Conservation (phyloP, 192 early-diverging fungal species). For the Lobulomyces angularis region DNA sequence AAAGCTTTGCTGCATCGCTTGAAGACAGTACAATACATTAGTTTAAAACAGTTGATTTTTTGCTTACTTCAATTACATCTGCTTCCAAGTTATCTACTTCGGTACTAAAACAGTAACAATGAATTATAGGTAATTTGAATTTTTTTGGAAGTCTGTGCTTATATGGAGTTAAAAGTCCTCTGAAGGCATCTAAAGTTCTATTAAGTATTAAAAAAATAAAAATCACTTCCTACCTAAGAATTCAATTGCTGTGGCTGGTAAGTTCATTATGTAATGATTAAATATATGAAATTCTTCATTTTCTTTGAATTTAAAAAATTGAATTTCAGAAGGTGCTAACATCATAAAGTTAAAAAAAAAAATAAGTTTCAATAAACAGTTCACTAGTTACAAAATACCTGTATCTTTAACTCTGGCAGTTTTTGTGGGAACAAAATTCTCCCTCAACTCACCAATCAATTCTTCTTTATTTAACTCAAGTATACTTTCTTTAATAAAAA, state of each 20-base stretch:
- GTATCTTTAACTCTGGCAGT: too few relatives aligned
- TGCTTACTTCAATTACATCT: conserved; percentile 12
- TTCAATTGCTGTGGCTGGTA: conserved; percentile 91
- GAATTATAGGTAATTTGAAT: conserved; percentile 68
- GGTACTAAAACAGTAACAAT: conserved; percentile 93
- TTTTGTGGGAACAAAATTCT: too few relatives aligned
- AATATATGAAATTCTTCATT: too few relatives aligned
- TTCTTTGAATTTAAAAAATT: too few relatives aligned
- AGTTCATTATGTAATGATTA: conserved; percentile 96
- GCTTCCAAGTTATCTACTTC: conserved; percentile 52
- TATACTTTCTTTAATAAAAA: conserved; percentile 1
- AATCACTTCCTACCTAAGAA: conserved; percentile 58
- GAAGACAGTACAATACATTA: conserved; percentile 41
- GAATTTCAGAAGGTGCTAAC: too few relatives aligned
- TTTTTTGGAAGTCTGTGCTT: conserved; percentile 27
- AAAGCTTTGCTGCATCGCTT: too few relatives aligned
- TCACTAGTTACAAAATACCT: too few relatives aligned
- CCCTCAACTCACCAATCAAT: conserved; percentile 2
- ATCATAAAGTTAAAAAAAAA: too few relatives aligned
- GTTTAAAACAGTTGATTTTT: not conserved
- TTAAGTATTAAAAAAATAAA: conserved; percentile 1
- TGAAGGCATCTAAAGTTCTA: conserved; percentile 63
- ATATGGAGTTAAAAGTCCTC: conserved; percentile 54
- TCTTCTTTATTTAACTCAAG: not conserved
- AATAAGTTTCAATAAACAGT: conserved; percentile 1